These are phyloP conservation scores for Colletotrichum musae DNA, from an alignment of 2,329 filamentous ascomycete species.

Conservation along the genomic window DNA sequence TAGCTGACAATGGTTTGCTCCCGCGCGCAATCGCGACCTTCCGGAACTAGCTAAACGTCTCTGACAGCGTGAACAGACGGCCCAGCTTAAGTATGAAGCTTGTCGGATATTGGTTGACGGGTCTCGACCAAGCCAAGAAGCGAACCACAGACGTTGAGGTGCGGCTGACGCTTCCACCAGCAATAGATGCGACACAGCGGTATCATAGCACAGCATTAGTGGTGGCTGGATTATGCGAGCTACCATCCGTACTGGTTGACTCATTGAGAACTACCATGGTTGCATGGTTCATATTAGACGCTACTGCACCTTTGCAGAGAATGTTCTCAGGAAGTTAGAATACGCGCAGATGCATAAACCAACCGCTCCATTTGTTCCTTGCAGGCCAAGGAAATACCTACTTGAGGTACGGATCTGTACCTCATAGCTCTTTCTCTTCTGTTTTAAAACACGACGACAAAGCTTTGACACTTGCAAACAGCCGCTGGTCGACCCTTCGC, in stretches of 20 bases:
- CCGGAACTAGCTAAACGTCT: background rate
- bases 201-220: no score
- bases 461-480: background rate
- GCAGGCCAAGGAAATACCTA: background rate
- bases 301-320: no score
- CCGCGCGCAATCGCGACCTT: slow-evolving; percentile 4
- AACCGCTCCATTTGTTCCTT: background rate
- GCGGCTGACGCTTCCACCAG: background rate
- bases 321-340: no score
- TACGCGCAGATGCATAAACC: no score
- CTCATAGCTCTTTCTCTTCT: background rate
- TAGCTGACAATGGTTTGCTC: background rate
- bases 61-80: slow-evolving; percentile 32
- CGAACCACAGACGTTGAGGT: slow-evolving; percentile 9
- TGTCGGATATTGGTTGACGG: slow-evolving; percentile 13
- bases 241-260: no score
- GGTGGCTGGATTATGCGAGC: no score
- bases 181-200: slow-evolving; percentile 1
- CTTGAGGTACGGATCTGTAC: background rate
- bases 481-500: background rate
- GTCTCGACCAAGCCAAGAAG: background rate
- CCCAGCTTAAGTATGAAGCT: background rate
- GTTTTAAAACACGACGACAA: background rate
- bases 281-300: no score
- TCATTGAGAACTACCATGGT: no score